Evolutionary conservation across 306 rosid genomes (phyloP), one percentile per base, ranked within the genome.

Genomic region (Biancaea sappan): DNA sequence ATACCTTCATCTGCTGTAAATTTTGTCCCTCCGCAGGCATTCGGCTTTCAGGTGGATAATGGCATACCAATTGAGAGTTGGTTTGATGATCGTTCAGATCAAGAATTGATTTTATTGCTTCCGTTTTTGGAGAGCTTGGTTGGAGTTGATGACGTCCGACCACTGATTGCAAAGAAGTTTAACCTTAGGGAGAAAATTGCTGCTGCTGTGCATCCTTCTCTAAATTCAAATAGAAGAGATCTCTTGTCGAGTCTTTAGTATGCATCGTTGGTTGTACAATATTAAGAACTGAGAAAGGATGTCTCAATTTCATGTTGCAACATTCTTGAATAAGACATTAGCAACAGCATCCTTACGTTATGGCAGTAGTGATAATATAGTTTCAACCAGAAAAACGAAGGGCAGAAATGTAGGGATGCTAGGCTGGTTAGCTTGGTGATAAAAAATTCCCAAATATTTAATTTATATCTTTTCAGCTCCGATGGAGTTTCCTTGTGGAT

Each of bases 61-160:
- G 99, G 99, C 66, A 88, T 95, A 79, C 99, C 99, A 2, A 95
- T 95, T 46, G 99, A 95, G 86, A 95, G 99, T 87, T 95, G 99
- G 99, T 95, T 88, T 24, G 97, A 95, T 19, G 98, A 95, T 84
- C 90, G 90, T 53, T 86, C 88, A 1, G 99, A 95, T 78, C 83
- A 74, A 78, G 98, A 92, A 65, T 78, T 95, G 86, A 85, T 92
- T 48, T 69, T 29, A 11, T 76, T 95, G 28, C 91, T 95, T 46
- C 98, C 99, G 0, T 95, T 95, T 72, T 80, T 95, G 93, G 99
- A 95, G 89, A 90, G 97, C 69, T 81, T 95, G 85, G 90, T 90
- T 67, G 98, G 88, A 69, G 97, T 79, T 22, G 99, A 92, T 48
- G 99, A 95, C 83, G 99, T 95, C n/a, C 90, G 99, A 35, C 99